Evolutionary conservation across 805 yeast species (phyloP).

Genomic region (Metschnikowia drakensbergensis): DNA sequence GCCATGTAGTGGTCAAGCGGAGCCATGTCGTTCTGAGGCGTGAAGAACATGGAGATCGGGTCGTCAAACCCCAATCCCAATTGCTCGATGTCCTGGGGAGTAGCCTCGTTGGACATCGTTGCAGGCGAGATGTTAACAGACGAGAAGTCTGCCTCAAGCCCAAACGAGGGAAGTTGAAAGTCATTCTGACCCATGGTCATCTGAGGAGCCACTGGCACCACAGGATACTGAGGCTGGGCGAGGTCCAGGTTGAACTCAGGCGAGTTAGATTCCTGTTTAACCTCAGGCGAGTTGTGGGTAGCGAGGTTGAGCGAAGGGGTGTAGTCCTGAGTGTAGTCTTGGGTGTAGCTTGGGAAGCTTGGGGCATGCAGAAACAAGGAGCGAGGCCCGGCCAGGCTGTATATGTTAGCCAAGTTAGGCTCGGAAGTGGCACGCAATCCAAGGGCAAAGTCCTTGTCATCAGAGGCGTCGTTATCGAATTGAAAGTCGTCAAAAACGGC

Average conservation of each 20-base stretch:
- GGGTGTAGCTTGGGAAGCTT: background rate
- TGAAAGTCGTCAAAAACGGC: slow-evolving; percentile 2
- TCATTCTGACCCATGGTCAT: background rate
- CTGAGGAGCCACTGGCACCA: slow-evolving; percentile 5
- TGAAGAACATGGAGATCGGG: slow-evolving; percentile 1
- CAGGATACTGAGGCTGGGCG: background rate
- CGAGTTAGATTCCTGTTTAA: background rate
- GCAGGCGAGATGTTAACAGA: slow-evolving; percentile 5
- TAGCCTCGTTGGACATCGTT: slow-evolving; percentile 6
- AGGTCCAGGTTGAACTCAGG: background rate
- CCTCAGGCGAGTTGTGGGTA: background rate
- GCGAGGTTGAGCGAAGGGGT: background rate
- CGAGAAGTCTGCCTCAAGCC: slow-evolving; percentile 1
- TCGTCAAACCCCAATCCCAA: background rate
- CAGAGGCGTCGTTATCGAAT: slow-evolving; percentile 2
- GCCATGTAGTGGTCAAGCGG: slow-evolving; percentile 4
- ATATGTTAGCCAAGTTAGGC: slow-evolving; percentile 16
- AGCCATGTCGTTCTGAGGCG: background rate
- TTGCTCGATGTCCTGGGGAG: slow-evolving; percentile 3
- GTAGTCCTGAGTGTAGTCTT: background rate
- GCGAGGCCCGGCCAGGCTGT: slow-evolving; percentile 5
- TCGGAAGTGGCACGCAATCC: slow-evolving; percentile 18
- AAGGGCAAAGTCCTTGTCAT: slow-evolving; percentile 12
- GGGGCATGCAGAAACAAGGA: slow-evolving; percentile 9
- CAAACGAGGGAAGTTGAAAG: slow-evolving; percentile 1